These are phyloP conservation scores for Simmondsia chinensis DNA, from an alignment of 148 eudicot genomes.

Conservation along the genomic window DNA sequence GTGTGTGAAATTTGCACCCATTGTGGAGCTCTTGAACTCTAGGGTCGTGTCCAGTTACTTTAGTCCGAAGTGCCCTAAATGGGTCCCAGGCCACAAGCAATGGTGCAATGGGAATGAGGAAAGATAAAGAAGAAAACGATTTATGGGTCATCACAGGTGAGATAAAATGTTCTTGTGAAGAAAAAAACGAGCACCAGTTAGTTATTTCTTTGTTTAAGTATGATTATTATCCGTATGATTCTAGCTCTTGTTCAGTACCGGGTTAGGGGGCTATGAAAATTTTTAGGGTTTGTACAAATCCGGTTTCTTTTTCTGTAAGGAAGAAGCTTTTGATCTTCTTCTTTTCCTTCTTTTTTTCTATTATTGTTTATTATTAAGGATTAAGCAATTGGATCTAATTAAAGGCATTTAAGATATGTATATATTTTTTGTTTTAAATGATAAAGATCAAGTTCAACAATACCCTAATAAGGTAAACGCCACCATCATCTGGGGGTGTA, in stretches of 20 bases:
- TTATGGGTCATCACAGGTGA: not conserved
- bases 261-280: constrained; percentile 18
- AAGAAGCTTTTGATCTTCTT: constrained; percentile 4
- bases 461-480: no score
- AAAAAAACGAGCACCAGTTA: no score
- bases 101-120: constrained; percentile 54
- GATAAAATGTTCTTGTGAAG: no score
- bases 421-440: no score
- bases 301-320: constrained; percentile 20
- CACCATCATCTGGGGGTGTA: no score
- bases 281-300: constrained; percentile 37
- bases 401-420: no score
- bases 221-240: no score
- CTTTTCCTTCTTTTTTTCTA: not conserved
- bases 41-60: constrained; percentile 46
- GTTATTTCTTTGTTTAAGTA: no score
- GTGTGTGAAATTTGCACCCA: constrained; percentile 82
- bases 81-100: constrained; percentile 77
- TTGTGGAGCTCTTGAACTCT: constrained; percentile 70
- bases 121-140: not conserved
- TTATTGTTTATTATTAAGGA: no score
- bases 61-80: constrained; percentile 90
- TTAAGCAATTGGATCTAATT: no score
- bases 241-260: constrained; percentile 21
- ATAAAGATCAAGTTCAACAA: no score